These are phyloP conservation scores for Pleurotus cornucopiae DNA, from an alignment of 768 basidiomycete species.

Conservation along the genomic window DNA sequence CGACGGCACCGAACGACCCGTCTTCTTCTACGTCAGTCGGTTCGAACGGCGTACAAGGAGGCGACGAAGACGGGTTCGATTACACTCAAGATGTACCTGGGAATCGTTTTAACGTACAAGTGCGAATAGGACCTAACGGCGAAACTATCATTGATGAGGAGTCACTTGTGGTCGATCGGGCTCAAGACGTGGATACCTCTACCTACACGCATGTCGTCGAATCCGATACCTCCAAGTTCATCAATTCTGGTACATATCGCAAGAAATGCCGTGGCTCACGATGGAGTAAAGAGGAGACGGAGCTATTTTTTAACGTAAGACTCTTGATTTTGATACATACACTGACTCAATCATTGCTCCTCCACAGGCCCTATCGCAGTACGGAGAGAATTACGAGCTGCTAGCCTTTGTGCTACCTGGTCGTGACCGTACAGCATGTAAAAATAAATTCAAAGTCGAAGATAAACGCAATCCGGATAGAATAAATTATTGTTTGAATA, in stretches of 20 bases:
- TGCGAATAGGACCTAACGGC: constrained; percentile 83
- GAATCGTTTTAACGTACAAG: constrained; percentile 79
- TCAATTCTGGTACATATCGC: constrained; percentile 79
- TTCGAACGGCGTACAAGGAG: constrained; percentile 24
- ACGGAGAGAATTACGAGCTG: constrained; percentile 90
- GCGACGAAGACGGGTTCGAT: constrained; percentile 62
- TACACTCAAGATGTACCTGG: constrained; percentile 61
- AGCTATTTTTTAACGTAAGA: constrained; percentile 79
- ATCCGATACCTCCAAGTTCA: constrained; percentile 79
- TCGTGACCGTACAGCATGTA: constrained; percentile 84
- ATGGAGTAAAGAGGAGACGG: constrained; percentile 90
- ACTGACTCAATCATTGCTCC: constrained; percentile 10
- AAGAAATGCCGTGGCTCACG: constrained; percentile 78
- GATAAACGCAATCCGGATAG: constrained; percentile 77
- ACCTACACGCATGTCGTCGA: constrained; percentile 78
- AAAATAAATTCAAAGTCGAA: constrained; percentile 90
- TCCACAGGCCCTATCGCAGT: constrained; percentile 79
- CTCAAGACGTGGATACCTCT: constrained; percentile 61
- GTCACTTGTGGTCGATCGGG: constrained; percentile 75
- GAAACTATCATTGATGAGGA: constrained; percentile 86
- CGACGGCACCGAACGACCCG: constrained; percentile 8
- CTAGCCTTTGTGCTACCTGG: constrained; percentile 84
- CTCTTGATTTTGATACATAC: not conserved
- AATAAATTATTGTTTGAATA: constrained; percentile 72
- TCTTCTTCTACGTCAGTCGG: not conserved